These are phyloP conservation scores for Euptelea pleiosperma DNA, from an alignment of 164 flowering plant genomes.

Conservation along the genomic window DNA sequence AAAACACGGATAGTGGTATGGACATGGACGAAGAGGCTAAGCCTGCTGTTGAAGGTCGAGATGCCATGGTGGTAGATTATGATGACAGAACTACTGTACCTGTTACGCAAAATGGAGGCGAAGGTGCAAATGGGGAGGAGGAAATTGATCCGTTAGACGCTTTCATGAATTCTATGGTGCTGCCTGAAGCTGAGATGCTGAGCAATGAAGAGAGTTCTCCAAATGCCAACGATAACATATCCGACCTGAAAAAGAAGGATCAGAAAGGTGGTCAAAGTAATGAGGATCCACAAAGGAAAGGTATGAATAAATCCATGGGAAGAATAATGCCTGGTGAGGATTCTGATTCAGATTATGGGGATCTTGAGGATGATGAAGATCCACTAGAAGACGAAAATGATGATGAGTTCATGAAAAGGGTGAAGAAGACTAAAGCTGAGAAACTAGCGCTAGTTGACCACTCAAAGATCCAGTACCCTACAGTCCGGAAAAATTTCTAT, in stretches of 20 bases:
- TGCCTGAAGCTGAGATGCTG: conserved; percentile 89
- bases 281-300: conserved; percentile 38
- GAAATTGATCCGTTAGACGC: conserved; percentile 97
- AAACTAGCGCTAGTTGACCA: conserved; percentile 89
- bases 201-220: conserved; percentile 28
- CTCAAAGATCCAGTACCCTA: conserved; percentile 75
- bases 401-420: conserved; percentile 92
- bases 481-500: conserved; percentile 83
- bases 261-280: conserved; percentile 26
- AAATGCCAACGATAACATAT: conserved; percentile 16
- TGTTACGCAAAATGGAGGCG: conserved; percentile 26
- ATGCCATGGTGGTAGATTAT: conserved; percentile 45
- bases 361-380: conserved; percentile 51
- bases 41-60: conserved; percentile 30
- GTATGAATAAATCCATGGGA: conserved; percentile 50
- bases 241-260: conserved; percentile 32
- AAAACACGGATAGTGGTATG: conserved; percentile 38
- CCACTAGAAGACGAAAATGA: conserved; percentile 82
- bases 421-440: conserved; percentile 93
- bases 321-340: conserved; percentile 87
- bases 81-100: conserved; percentile 26
- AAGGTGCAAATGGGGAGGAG: conserved; percentile 38
- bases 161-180: conserved; percentile 86
- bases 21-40: conserved; percentile 42
- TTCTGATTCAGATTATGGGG: conserved; percentile 77